These are phyloP conservation scores for Blastomyces silverae DNA, from an alignment of 2,329 filamentous ascomycete genomes.

Conservation along the genomic window DNA sequence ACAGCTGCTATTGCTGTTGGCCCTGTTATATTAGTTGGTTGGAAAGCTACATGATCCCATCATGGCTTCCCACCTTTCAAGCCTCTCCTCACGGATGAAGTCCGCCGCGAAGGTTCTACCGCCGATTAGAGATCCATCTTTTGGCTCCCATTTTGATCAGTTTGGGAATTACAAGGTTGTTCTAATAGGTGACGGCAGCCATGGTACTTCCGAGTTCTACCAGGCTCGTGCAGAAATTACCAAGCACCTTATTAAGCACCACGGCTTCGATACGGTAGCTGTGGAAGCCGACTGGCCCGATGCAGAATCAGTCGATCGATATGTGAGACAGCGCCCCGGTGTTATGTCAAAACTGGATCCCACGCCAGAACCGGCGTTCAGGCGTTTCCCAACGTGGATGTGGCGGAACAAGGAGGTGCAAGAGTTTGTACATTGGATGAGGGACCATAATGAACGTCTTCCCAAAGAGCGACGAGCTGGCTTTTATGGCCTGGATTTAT, in stretches of 20 bases:
- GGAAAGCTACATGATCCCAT: neutral
- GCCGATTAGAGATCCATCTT: conserved; percentile 31
- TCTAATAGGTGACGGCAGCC: conserved; percentile 44
- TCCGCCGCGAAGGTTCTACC: conserved; percentile 36
- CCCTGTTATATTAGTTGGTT: neutral
- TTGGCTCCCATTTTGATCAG: conserved; percentile 39
- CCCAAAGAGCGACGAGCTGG: conserved; percentile 32
- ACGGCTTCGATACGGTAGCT: conserved; percentile 48
- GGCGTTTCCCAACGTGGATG: conserved; percentile 52
- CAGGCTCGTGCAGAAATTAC: conserved; percentile 47
- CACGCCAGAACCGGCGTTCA: conserved; percentile 37
- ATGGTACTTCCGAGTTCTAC: conserved; percentile 53
- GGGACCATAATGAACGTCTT: conserved; percentile 37
- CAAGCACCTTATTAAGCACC: conserved; percentile 44
- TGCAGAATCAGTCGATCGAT: conserved; percentile 46
- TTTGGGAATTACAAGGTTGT: conserved; percentile 39
- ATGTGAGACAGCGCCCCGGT: conserved; percentile 44
- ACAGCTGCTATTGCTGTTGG: neutral
- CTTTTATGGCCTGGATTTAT: conserved; percentile 50
- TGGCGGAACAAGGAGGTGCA: conserved; percentile 51
- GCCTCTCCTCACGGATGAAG: conserved; percentile 32
- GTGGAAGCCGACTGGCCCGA: conserved; percentile 52
- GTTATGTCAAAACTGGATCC: conserved; percentile 30
- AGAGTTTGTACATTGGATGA: conserved; percentile 48
- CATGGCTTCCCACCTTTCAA: conserved; percentile 29